Conservation (phyloP, 148 eudicot species). For the Arctostaphylos glauca region DNA sequence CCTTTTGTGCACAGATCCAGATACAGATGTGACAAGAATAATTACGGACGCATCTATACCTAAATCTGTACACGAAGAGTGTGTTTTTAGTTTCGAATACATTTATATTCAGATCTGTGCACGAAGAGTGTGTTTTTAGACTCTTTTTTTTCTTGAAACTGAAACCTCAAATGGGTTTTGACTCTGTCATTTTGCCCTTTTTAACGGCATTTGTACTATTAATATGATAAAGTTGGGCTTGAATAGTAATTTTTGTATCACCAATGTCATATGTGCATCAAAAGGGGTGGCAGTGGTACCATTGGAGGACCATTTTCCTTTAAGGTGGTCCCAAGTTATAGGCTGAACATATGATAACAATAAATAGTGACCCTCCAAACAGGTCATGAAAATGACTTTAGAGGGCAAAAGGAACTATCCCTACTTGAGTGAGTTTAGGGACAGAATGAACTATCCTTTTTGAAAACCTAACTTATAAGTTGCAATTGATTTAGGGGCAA, state of each 20-base stretch:
- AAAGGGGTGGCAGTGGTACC: background rate
- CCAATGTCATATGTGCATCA: background rate
- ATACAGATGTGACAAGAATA: no score
- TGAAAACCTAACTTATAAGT: background rate
- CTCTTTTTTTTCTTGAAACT: background rate
- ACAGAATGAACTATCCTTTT: background rate
- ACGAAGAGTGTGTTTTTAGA: no score
- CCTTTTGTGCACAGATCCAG: no score
- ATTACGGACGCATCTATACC: no score
- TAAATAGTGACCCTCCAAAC: background rate
- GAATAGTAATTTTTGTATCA: background rate
- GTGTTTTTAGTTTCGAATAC: no score
- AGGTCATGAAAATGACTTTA: constrained; percentile 12
- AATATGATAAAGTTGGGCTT: background rate
- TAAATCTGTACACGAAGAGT: no score
- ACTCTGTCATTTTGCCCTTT: background rate
- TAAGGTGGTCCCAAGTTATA: constrained; percentile 6
- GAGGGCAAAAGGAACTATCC: constrained; percentile 1
- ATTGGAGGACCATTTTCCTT: background rate
- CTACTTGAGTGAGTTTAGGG: background rate
- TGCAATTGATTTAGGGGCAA: background rate
- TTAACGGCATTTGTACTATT: background rate
- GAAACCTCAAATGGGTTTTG: background rate
- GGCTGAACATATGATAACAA: constrained; percentile 1
- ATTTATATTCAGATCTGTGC: no score